Percentiles rank a stretch among this genome's conserved stretches.
phyloP scores from a whole-genome alignment of 225 moss, liverwort and hornwort species.

The Asterella californica region DNA sequence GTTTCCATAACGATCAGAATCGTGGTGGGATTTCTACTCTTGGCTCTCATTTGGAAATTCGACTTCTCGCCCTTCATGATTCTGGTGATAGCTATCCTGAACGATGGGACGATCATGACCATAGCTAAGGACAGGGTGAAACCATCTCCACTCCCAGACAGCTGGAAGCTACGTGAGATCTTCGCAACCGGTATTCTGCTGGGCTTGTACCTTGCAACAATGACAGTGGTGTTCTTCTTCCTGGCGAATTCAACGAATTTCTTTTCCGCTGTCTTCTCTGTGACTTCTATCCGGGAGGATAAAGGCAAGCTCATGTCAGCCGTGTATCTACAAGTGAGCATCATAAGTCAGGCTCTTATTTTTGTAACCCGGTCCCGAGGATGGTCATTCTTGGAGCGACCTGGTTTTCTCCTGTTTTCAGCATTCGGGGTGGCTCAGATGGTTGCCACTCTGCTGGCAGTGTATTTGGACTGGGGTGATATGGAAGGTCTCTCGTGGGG shows the following conservation, averaged over 20 bases:
- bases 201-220: slow-evolving; percentile 53
- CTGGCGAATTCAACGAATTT: slow-evolving; percentile 41
- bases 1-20: slow-evolving; percentile 24
- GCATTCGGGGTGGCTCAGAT: slow-evolving; percentile 23
- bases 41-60: slow-evolving; percentile 20
- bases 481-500: slow-evolving; percentile 19
- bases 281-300: slow-evolving; percentile 1
- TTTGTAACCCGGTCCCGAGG: slow-evolving; percentile 20
- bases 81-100: slow-evolving; percentile 27
- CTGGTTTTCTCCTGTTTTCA: slow-evolving; percentile 15
- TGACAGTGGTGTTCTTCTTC: slow-evolving; percentile 59
- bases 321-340: slow-evolving; percentile 25
- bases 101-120: slow-evolving; percentile 27
- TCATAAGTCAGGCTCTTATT: slow-evolving; percentile 33
- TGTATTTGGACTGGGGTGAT: slow-evolving; percentile 11
- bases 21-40: slow-evolving; percentile 17
- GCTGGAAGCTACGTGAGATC: slow-evolving; percentile 62
- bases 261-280: slow-evolving; percentile 21
- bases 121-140: slow-evolving; percentile 27
- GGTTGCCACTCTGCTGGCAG: slow-evolving; percentile 22
- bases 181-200: slow-evolving; percentile 53
- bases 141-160: slow-evolving; percentile 39
- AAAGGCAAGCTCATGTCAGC: slow-evolving; percentile 17
- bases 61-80: slow-evolving; percentile 28
- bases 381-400: slow-evolving; percentile 25